Base-by-base conservation (phyloP, 768 basidiomycete genomes). In the Sporobolomyces pararoseus region DNA sequence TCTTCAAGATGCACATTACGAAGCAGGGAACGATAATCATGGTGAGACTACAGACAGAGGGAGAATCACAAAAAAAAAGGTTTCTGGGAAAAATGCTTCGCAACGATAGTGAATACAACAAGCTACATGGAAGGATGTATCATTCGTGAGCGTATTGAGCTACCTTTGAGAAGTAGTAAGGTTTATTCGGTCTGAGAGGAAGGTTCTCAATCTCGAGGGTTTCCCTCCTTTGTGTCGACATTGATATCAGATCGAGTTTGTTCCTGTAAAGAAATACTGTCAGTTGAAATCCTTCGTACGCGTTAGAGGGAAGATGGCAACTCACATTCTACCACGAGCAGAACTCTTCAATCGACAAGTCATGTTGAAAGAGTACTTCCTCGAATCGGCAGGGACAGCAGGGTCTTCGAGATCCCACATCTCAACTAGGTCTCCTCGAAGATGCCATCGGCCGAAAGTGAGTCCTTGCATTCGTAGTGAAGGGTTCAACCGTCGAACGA, bases 111-210 rank as follows among this genome's bases (percentile, higher is more conserved):
- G n/a, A n/a, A n/a, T n/a, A n/a, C n/a, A n/a, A n/a, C n/a, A n/a
- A n/a, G n/a, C n/a, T n/a, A n/a, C n/a, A n/a, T n/a, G n/a, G n/a
- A n/a, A n/a, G n/a, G n/a, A n/a, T n/a, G 46, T 14, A 14, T 58
- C 55, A 58, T 12, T 73, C 72, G 37, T 52, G 63, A 6, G 71
- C 72, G 49, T 76, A 77, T 32, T 63, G 55, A 7, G 70, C 71
- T 4, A 77, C 77, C 35, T 68, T 61, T 19, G 65, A 68, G 67
- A 75, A 76, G 57, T 57, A 77, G 65, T 75, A 77, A 17, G 71
- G 75, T 42, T 74, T 68, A 16, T 63, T 66, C 35, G 69, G 73
- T 9, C 65, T 46, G 13, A 77, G 52, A 10, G 76, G 72, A 2
- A 77, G 58, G 21, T 53, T 60, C 25, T 68, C 71, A 31, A 74